Evolutionary conservation across 371 early-diverging fungal genomes (phyloP), one percentile per base, ranked within the genome.

Genomic region (Umbelopsis sp.): DNA sequence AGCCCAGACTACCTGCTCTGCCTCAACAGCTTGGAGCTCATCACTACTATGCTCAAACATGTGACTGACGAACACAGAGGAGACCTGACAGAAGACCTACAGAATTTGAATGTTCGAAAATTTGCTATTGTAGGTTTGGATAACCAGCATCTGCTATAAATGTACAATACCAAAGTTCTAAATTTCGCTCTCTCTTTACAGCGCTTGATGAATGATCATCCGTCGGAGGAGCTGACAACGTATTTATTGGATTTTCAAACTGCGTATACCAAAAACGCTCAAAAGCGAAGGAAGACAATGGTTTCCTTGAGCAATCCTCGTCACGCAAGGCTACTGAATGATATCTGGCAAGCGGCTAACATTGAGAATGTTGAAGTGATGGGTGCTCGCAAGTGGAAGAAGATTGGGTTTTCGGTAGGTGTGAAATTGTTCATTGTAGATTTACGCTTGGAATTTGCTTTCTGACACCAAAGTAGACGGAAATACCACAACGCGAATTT

Each of bases 201-300:
- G 81, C 76, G 79, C 12, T 70, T 92, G 16, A 89, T 91, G 89
- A 85, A 85, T 50, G 77, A 76, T 22, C 80, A 82, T 50, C 90
- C 90, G 12, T 80, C 85, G 0, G 87, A 87, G 44, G 92, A 91
- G 68, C 69, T 91, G 50, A 79, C 80, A 62, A 76, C 81, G 66
- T 81, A 88, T 68, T 68, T 93, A 50, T 71, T 90, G 16, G 91
- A 91, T 41, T 91, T 87, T 71, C 93, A 93, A 77, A 69, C 89
- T 10, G 81, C 85, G 2, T 71, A 84, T 63, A 84, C 91, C 24
- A 78, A 80, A 66, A 90, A 91, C 65, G 84, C 82, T 37, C 72
- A 83, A 69, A 68, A 81, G 35, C 68, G 86, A 46, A 80, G 87
- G 41, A 80, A 78, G 38, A 80, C 82, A 4, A 76, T 80, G 22